These are phyloP conservation scores for Drechslerella coelobrocha DNA, from an alignment of 2,329 filamentous ascomycete species.

Conservation along the genomic window DNA sequence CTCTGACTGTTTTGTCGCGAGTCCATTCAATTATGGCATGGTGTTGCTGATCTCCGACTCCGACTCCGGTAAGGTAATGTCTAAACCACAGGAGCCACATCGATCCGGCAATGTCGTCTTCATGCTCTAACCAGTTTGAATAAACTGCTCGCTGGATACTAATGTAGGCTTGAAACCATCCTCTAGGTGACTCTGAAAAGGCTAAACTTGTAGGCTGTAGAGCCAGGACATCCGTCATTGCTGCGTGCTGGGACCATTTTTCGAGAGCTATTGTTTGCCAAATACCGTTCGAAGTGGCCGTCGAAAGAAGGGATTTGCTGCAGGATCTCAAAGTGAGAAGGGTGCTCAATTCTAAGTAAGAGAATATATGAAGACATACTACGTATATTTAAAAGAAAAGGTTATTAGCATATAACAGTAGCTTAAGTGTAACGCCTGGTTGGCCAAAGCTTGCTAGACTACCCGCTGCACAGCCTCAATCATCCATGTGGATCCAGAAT, in stretches of 20 bases:
- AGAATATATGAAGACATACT: constrained; percentile 51
- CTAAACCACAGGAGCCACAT: constrained; percentile 49
- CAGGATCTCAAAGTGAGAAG: constrained; percentile 48
- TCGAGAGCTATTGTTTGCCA: constrained; percentile 45
- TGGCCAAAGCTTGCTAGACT: constrained; percentile 51
- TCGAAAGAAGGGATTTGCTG: constrained; percentile 35
- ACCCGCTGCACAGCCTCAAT: constrained; percentile 51
- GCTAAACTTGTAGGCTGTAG: constrained; percentile 45
- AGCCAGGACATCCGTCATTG: constrained; percentile 48
- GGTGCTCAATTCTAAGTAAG: constrained; percentile 45
- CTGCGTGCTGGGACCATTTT: constrained; percentile 43
- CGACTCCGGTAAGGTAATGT: constrained; percentile 44
- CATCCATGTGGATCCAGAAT: constrained; percentile 46
- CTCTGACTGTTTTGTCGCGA: constrained; percentile 41
- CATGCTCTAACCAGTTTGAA: constrained; percentile 46
- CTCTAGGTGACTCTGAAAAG: constrained; percentile 50
- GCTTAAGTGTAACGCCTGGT: constrained; percentile 26
- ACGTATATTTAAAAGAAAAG: constrained; percentile 29
- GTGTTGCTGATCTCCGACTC: constrained; percentile 43
- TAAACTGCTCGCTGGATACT: constrained; percentile 42
- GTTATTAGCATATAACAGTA: constrained; percentile 32
- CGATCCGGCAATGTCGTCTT: constrained; percentile 47
- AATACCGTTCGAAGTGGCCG: constrained; percentile 44
- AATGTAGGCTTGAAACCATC: constrained; percentile 46
- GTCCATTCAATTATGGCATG: constrained; percentile 47